Percentiles rank a stretch among this genome's conserved stretches.
phyloP scores from a whole-genome alignment of 257 asterid species.

The Penstemon eatonii region DNA sequence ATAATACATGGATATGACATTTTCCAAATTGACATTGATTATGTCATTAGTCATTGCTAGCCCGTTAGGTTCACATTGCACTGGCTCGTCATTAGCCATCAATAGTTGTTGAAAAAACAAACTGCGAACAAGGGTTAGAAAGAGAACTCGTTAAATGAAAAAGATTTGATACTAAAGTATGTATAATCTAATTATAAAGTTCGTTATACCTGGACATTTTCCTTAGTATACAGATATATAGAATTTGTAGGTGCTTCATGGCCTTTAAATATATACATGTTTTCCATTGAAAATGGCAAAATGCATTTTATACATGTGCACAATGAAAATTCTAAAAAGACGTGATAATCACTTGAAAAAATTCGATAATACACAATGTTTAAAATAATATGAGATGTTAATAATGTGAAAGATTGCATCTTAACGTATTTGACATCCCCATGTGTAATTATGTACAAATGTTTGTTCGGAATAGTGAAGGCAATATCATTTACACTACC shows the following conservation, averaged over 20 bases:
- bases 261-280: conserved; percentile 40
- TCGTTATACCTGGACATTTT: conserved; percentile 47
- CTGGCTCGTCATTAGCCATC: conserved; percentile 32
- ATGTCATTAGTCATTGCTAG: too few relatives aligned
- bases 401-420: conserved; percentile 37
- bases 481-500: conserved; percentile 76
- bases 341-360: neutral
- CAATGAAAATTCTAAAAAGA: conserved; percentile 8
- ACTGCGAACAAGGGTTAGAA: conserved; percentile 33
- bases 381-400: neutral
- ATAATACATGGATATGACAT: too few relatives aligned
- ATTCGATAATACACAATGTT: neutral
- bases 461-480: conserved; percentile 56
- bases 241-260: conserved; percentile 49
- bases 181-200: neutral
- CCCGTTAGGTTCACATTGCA: too few relatives aligned
- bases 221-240: conserved; percentile 59
- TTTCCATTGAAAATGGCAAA: conserved; percentile 47
- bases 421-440: conserved; percentile 67
- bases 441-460: conserved; percentile 51
- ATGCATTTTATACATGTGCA: conserved; percentile 61
- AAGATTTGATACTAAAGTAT: neutral
- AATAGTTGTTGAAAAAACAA: conserved; percentile 59
- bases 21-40: too few relatives aligned
- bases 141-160: conserved; percentile 18